Conservation (phyloP, 768 basidiomycete genomes). For the Scleroderma bovista region DNA sequence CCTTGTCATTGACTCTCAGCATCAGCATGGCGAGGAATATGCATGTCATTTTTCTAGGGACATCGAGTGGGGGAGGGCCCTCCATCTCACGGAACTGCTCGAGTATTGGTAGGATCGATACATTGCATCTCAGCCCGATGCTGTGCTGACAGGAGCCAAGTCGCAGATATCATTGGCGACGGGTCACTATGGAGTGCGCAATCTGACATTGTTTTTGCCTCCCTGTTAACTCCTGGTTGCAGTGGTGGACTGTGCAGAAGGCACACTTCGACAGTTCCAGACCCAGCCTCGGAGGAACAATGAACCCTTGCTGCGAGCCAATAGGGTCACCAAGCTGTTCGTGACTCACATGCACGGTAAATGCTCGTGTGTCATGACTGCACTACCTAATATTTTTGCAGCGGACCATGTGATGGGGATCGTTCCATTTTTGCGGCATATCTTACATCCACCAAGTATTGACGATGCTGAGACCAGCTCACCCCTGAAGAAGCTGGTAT, state of each 20-base stretch:
- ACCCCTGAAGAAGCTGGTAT: slow-evolving; percentile 10
- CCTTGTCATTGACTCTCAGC: slow-evolving; percentile 10
- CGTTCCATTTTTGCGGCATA: slow-evolving; percentile 55
- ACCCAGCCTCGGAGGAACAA: slow-evolving; percentile 39
- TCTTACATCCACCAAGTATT: slow-evolving; percentile 44
- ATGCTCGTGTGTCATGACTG: not conserved
- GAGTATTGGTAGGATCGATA: slow-evolving; percentile 36
- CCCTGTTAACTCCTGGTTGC: slow-evolving; percentile 5
- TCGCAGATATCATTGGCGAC: slow-evolving; percentile 51
- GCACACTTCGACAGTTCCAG: slow-evolving; percentile 65
- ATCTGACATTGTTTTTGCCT: not conserved
- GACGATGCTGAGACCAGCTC: slow-evolving; percentile 3
- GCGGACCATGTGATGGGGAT: slow-evolving; percentile 77
- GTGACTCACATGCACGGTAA: slow-evolving; percentile 82
- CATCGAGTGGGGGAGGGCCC: slow-evolving; percentile 74
- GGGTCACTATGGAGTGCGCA: slow-evolving; percentile 64
- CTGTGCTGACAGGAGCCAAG: slow-evolving; percentile 14
- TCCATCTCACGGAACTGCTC: slow-evolving; percentile 71
- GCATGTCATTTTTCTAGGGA: slow-evolving; percentile 68
- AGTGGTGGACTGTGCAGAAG: slow-evolving; percentile 87
- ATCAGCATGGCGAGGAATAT: slow-evolving; percentile 40
- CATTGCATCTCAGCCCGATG: not conserved
- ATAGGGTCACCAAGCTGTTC: slow-evolving; percentile 62
- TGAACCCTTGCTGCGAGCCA: slow-evolving; percentile 34
- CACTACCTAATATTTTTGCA: slow-evolving; percentile 13